These are phyloP conservation scores for Populus euphratica DNA, from an alignment of 345 rosid species.

Conservation along the genomic window DNA sequence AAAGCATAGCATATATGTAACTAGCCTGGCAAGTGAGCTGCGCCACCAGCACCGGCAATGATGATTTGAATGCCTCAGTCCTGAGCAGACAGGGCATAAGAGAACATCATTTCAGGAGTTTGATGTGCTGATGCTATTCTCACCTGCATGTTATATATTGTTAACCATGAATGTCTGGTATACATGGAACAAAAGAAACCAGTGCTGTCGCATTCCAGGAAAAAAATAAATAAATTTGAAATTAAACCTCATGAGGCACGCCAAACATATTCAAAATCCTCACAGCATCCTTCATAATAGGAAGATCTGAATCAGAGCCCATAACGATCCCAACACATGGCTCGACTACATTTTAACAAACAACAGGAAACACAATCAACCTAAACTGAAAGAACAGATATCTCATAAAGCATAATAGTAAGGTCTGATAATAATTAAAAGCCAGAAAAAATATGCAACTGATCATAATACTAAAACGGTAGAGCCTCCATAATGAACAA, in stretches of 20 bases:
- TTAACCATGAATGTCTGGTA: not conserved
- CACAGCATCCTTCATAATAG: slow-evolving; percentile 93
- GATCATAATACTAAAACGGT: not conserved
- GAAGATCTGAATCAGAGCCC: slow-evolving; percentile 98
- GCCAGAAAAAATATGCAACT: not conserved
- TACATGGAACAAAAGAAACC: not conserved
- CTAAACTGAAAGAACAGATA: not conserved
- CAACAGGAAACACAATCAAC: slow-evolving; percentile 3
- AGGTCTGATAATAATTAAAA: not conserved
- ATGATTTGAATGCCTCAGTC: slow-evolving; percentile 72
- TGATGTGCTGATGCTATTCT: slow-evolving; percentile 88
- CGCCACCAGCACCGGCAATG: slow-evolving; percentile 99
- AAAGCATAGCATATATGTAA: not conserved
- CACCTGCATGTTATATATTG: slow-evolving; percentile 42
- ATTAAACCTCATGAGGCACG: slow-evolving; percentile 69
- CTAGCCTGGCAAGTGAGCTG: slow-evolving; percentile 92
- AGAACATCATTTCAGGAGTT: slow-evolving; percentile 81
- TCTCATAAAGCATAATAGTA: not conserved
- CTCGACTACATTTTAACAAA: slow-evolving; percentile 42
- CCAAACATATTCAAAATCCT: slow-evolving; percentile 56
- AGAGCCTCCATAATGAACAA: not conserved
- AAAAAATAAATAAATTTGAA: not conserved
- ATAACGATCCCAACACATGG: slow-evolving; percentile 84
- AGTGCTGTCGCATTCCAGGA: not conserved
- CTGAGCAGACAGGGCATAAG: slow-evolving; percentile 72